A percentile compares a stretch with the other conserved stretches of the same genome.
Conservation (phyloP, 129 eudicot genomes). For the Lactuca saligna region DNA sequence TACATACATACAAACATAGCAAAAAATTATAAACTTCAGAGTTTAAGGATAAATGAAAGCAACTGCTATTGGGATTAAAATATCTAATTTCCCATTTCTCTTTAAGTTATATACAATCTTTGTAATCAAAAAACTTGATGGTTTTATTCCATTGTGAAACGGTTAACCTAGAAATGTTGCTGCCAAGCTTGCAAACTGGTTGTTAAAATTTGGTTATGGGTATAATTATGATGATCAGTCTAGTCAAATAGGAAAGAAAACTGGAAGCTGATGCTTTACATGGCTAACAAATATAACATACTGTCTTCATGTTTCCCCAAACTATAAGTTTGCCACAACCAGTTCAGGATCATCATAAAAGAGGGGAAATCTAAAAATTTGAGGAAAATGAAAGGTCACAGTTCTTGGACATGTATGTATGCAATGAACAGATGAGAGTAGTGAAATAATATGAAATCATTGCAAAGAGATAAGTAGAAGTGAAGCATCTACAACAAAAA, state of each 20-base stretch:
- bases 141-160: no score
- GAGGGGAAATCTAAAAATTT: not conserved
- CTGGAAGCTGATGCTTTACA: no score
- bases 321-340: not conserved
- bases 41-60: conserved; percentile 1
- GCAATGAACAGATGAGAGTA: conserved; percentile 8
- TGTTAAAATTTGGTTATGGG: no score
- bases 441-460: not conserved
- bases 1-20: not conserved
- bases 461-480: not conserved
- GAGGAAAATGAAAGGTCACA: not conserved
- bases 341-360: not conserved
- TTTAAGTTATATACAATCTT: not conserved
- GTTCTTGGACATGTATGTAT: conserved; percentile 18
- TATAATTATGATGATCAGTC: no score
- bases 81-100: not conserved
- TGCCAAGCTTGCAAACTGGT: no score
- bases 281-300: conserved; percentile 7
- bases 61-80: conserved; percentile 7
- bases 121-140: not conserved
- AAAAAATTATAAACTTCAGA: no score
- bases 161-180: no score
- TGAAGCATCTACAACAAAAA: not conserved
- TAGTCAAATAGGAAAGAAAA: no score
- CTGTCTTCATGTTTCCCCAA: not conserved